A percentile compares a stretch with the other conserved stretches of the same genome.
These are phyloP conservation scores for Globisporangium ultimum DNA, from an alignment of 352 stramenopile genomes.

Conservation along the genomic window DNA sequence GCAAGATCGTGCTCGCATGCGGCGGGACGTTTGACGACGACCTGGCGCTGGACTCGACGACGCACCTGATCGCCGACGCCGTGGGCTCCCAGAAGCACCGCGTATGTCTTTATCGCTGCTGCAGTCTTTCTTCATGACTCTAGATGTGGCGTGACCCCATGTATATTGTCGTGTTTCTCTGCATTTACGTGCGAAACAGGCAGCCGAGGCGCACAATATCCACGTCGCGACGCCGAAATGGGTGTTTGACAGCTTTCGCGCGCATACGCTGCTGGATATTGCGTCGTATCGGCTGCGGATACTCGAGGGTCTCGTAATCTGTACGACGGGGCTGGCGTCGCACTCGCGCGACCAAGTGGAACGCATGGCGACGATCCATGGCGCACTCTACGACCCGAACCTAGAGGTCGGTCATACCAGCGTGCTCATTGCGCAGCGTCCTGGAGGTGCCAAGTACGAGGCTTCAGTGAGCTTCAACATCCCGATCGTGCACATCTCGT, in stretches of 20 bases:
- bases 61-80: conserved; percentile 60
- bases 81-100: conserved; percentile 67
- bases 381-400: conserved; percentile 52
- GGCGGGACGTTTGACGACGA: conserved; percentile 57
- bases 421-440: conserved; percentile 57
- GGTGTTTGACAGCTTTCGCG: conserved; percentile 67
- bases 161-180: neutral
- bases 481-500: conserved; percentile 65
- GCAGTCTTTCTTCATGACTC: neutral
- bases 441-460: conserved; percentile 63
- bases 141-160: neutral
- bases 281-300: conserved; percentile 30
- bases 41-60: conserved; percentile 36
- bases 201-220: conserved; percentile 40
- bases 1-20: conserved; percentile 60
- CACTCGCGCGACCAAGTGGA: conserved; percentile 53
- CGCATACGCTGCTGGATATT: conserved; percentile 36
- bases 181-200: conserved; percentile 17
- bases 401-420: conserved; percentile 57
- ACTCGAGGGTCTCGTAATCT: conserved; percentile 64
- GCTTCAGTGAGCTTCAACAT: conserved; percentile 51
- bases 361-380: conserved; percentile 33
- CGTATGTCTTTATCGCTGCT: conserved; percentile 20
- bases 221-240: conserved; percentile 45
- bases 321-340: conserved; percentile 55